Conservation (phyloP, 495 filamentous ascomycete genomes). For the Neurospora terricola region DNA sequence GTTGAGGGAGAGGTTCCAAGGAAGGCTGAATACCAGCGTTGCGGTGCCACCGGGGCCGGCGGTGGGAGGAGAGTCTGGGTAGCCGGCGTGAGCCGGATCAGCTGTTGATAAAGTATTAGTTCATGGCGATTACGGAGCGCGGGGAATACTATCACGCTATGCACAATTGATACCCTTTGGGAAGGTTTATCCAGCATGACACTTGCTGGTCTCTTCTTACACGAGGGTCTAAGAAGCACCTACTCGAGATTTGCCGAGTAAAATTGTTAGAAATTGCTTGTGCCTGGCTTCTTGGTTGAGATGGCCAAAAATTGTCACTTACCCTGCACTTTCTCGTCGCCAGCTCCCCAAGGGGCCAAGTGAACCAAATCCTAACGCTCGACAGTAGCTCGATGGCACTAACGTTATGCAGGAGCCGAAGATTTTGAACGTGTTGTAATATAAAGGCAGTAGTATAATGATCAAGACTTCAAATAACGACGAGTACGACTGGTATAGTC, state of each 20-base stretch:
- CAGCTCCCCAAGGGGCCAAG: not conserved
- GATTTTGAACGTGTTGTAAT: not conserved
- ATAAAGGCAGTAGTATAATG: not conserved
- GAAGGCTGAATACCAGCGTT: slow-evolving; percentile 21
- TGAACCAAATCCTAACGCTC: not conserved
- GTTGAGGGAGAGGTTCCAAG: slow-evolving; percentile 32
- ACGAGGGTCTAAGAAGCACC: not conserved
- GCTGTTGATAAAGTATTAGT: too few relatives aligned
- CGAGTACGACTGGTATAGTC: not conserved
- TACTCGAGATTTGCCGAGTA: not conserved
- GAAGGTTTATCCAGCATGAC: not conserved
- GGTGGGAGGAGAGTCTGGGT: not conserved
- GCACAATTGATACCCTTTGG: not conserved
- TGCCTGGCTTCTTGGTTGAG: not conserved
- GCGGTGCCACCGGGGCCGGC: not conserved
- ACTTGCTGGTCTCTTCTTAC: not conserved
- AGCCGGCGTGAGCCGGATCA: not conserved
- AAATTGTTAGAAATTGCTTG: not conserved
- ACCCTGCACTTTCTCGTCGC: not conserved
- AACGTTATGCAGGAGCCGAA: not conserved
- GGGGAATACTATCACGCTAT: too few relatives aligned
- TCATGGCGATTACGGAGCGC: too few relatives aligned
- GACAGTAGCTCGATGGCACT: not conserved
- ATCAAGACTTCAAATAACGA: not conserved
- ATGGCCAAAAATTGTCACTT: not conserved